These are phyloP conservation scores for Termitomyces sp. DNA, from an alignment of 768 basidiomycete species.

Conservation along the genomic window DNA sequence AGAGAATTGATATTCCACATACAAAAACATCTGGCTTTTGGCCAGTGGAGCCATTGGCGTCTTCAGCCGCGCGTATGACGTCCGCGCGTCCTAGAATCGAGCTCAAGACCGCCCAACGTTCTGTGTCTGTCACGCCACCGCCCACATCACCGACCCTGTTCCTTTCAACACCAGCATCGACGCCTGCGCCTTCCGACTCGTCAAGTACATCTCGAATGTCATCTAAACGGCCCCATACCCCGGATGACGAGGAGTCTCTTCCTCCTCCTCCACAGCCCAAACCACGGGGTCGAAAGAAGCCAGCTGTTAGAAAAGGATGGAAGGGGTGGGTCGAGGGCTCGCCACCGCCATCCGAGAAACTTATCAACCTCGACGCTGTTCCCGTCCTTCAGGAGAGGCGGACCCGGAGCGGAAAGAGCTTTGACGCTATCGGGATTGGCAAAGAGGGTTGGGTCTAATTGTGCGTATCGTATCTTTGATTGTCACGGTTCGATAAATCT, in stretches of 20 bases:
- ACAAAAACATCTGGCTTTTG: slow-evolving; percentile 39
- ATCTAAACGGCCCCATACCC: slow-evolving; percentile 74
- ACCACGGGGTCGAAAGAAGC: slow-evolving; percentile 50
- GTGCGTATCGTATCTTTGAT: slow-evolving; percentile 32
- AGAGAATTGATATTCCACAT: slow-evolving; percentile 21
- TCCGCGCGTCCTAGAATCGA: slow-evolving; percentile 59
- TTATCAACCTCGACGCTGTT: slow-evolving; percentile 76
- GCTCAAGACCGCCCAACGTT: slow-evolving; percentile 64
- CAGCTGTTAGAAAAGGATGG: slow-evolving; percentile 75
- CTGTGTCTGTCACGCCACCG: slow-evolving; percentile 71
- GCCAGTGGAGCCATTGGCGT: slow-evolving; percentile 26
- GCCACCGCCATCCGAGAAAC: slow-evolving; percentile 70
- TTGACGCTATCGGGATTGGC: slow-evolving; percentile 75
- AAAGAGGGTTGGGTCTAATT: slow-evolving; percentile 71
- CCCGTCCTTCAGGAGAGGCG: slow-evolving; percentile 66
- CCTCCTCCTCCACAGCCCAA: slow-evolving; percentile 18
- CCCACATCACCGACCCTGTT: slow-evolving; percentile 40
- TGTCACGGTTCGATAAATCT: slow-evolving; percentile 49
- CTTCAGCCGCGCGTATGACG: neutral
- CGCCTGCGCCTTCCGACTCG: slow-evolving; percentile 71
- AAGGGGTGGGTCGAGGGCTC: slow-evolving; percentile 91
- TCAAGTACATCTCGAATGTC: slow-evolving; percentile 71
- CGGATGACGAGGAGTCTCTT: slow-evolving; percentile 51
- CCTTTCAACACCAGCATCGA: slow-evolving; percentile 62
- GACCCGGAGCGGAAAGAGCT: slow-evolving; percentile 81